Conservation (phyloP, 768 basidiomycete genomes). For the Gloeopeniophorella convolvens region DNA sequence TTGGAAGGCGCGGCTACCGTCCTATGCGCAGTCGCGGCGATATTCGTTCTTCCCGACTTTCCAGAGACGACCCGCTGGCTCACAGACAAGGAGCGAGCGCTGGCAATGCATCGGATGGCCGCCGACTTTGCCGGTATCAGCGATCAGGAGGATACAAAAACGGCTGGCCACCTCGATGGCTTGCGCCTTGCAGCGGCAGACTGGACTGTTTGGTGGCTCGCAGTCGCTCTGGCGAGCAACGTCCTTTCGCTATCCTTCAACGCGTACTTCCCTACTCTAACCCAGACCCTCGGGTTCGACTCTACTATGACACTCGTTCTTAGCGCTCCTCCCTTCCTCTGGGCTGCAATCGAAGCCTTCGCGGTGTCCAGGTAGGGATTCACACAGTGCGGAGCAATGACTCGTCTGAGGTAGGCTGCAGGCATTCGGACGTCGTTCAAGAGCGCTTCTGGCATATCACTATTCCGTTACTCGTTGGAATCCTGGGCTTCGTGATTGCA, state of each 20-base stretch:
- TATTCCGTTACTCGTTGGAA: conserved; percentile 45
- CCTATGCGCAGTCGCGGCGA: conserved; percentile 42
- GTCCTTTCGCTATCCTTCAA: conserved; percentile 66
- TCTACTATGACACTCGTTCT: conserved; percentile 59
- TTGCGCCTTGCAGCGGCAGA: conserved; percentile 59
- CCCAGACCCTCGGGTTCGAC: conserved; percentile 59
- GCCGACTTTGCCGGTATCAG: conserved; percentile 52
- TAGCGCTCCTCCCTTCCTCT: conserved; percentile 70
- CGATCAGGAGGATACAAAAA: conserved; percentile 41
- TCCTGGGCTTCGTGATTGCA: conserved; percentile 62
- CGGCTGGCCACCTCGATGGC: conserved; percentile 35
- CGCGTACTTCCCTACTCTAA: conserved; percentile 72
- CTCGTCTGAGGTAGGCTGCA: conserved; percentile 17
- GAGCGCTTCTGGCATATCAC: conserved; percentile 69
- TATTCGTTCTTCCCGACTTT: conserved; percentile 68
- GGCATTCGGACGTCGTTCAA: conserved; percentile 64
- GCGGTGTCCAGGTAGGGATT: conserved; percentile 38
- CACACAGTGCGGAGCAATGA: background rate
- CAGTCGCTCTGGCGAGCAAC: conserved; percentile 53
- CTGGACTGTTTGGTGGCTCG: conserved; percentile 81
- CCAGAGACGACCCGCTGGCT: conserved; percentile 58
- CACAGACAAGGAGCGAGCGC: conserved; percentile 44
- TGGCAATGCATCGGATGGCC: conserved; percentile 54
- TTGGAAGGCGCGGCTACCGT: conserved; percentile 57
- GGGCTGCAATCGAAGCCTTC: conserved; percentile 52